Percentiles rank a stretch among this genome's conserved stretches.
phyloP scores from a whole-genome alignment of 2,329 filamentous ascomycete genomes.

The Neodidymelliopsis sp. region DNA sequence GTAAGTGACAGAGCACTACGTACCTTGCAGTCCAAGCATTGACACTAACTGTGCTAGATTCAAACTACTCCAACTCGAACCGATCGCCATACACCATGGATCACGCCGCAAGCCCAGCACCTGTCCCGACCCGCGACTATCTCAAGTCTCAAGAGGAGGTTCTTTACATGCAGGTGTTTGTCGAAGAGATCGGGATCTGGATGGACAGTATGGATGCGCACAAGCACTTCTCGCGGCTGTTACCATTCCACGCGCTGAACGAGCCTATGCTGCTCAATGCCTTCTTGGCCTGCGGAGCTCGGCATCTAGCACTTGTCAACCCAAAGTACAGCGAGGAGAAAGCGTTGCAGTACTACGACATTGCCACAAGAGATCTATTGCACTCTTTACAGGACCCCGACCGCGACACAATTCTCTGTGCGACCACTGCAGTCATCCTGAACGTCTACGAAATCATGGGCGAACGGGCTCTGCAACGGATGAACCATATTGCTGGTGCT shows the following conservation, averaged over 20 bases:
- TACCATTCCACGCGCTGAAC: constrained; percentile 83
- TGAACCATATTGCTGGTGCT: constrained; percentile 88
- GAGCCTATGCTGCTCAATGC: constrained; percentile 91
- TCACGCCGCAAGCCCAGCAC: constrained; percentile 32
- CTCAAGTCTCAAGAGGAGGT: constrained; percentile 80
- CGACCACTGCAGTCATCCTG: constrained; percentile 84
- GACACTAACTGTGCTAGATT: constrained; percentile 27
- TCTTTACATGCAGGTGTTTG: constrained; percentile 89
- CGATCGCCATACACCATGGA: constrained; percentile 35
- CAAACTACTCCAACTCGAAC: constrained; percentile 37
- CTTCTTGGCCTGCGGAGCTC: constrained; percentile 85
- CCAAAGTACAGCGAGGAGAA: constrained; percentile 76
- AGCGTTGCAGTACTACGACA: constrained; percentile 83
- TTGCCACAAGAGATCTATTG: constrained; percentile 79
- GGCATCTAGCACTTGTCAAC: constrained; percentile 77
- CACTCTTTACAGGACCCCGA: constrained; percentile 83
- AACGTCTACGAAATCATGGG: constrained; percentile 96
- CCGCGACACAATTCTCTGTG: constrained; percentile 82
- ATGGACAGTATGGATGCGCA: constrained; percentile 90
- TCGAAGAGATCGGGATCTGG: constrained; percentile 89
- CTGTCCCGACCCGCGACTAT: constrained; percentile 61
- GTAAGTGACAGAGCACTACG: constrained; percentile 22
- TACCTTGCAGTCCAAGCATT: background rate
- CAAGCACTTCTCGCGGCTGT: constrained; percentile 83
- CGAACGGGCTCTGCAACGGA: constrained; percentile 77